Percentiles rank a stretch among this genome's conserved stretches.
These are phyloP conservation scores for Tuber aestivum DNA, from an alignment of 495 filamentous ascomycete genomes.

Conservation along the genomic window DNA sequence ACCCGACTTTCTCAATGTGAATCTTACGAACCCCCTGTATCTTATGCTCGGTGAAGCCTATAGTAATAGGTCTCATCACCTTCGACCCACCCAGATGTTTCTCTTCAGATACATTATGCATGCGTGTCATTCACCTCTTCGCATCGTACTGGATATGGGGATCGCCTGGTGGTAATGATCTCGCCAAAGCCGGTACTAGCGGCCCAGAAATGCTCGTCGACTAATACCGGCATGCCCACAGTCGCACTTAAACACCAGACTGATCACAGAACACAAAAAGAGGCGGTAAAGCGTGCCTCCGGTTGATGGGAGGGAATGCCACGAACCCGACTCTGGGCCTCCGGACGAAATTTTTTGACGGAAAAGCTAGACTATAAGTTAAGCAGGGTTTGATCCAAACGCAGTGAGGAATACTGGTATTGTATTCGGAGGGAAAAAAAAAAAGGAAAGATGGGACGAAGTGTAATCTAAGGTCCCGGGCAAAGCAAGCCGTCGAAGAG, in stretches of 20 bases:
- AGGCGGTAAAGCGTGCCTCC: conserved; percentile 4
- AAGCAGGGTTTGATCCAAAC: background rate
- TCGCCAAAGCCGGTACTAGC: background rate
- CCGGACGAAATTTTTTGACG: conserved; percentile 3
- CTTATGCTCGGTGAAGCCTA: background rate
- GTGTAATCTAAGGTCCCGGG: background rate
- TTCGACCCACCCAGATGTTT: background rate
- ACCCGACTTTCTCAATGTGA: background rate
- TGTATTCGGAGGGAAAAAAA: conserved; percentile 2
- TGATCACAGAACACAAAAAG: conserved; percentile 5
- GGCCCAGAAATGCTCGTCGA: background rate
- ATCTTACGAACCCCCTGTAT: background rate
- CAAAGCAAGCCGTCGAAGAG: conserved; percentile 16
- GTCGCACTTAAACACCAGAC: conserved; percentile 7
- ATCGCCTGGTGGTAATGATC: background rate
- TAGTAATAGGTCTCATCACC: background rate
- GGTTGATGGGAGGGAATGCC: conserved; percentile 17
- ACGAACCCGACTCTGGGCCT: conserved; percentile 10
- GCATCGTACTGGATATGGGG: background rate
- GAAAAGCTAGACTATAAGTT: background rate
- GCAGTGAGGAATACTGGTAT: background rate
- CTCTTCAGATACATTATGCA: background rate
- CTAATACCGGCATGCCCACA: background rate
- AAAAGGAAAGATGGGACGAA: conserved; percentile 28
- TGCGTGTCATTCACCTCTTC: background rate